Percentiles rank a stretch among this genome's conserved stretches.
phyloP scores from a whole-genome alignment of 2,329 filamentous ascomycete genomes.

The Domatiomyces globalis region DNA sequence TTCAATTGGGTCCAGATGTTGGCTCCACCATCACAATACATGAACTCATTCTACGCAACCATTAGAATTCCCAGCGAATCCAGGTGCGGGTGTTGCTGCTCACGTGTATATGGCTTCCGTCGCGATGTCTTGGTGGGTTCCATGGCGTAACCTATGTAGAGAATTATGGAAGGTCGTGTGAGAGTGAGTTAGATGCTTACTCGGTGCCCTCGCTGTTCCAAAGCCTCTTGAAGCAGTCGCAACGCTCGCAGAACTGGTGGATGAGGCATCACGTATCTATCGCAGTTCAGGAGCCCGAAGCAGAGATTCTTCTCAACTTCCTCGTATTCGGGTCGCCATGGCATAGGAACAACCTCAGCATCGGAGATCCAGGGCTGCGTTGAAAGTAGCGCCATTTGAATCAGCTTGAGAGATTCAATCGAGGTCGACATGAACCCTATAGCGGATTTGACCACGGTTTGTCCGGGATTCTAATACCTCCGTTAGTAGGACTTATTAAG shows the following conservation, averaged over 20 bases:
- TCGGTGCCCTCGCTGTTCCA: constrained; percentile 24
- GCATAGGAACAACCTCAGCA: constrained; percentile 38
- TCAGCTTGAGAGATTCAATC: constrained; percentile 39
- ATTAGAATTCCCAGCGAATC: too few species aligned
- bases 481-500: too few species aligned
- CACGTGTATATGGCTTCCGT: constrained; percentile 28
- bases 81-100: constrained; percentile 36
- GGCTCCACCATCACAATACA: constrained; percentile 1
- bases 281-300: constrained; percentile 50
- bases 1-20: constrained; percentile 1
- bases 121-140: constrained; percentile 5
- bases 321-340: constrained; percentile 29
- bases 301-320: constrained; percentile 26
- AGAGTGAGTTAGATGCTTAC: background rate
- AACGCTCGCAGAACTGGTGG: constrained; percentile 46
- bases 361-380: constrained; percentile 41
- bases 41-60: constrained; percentile 38
- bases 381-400: constrained; percentile 43
- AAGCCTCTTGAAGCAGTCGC: constrained; percentile 21
- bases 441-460: constrained; percentile 37
- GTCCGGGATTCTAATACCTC: constrained; percentile 43
- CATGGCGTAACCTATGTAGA: background rate
- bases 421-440: constrained; percentile 49
- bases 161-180: background rate
- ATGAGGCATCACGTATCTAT: constrained; percentile 44